A percentile compares a stretch with the other conserved stretches of the same genome.
Conservation (phyloP, 805 yeast genomes). For the Hanseniaspora vineae region DNA sequence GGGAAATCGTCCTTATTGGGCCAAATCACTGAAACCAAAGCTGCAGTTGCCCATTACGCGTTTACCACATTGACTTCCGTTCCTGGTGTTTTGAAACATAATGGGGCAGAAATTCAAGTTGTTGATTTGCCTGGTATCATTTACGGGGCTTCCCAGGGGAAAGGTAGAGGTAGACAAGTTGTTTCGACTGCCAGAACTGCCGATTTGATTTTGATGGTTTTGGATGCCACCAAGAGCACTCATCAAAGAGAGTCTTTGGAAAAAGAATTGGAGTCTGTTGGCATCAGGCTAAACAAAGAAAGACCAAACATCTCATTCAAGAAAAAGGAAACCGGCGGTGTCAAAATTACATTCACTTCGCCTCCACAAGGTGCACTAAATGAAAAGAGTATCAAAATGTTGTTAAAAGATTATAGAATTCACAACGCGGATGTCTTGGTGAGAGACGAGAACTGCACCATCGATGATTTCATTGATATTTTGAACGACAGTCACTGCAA, state of each 20-base stretch:
- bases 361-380: conserved; percentile 61
- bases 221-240: conserved; percentile 89
- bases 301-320: conserved; percentile 70
- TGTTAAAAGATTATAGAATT: conserved; percentile 75
- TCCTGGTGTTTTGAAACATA: conserved; percentile 84
- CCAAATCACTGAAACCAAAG: conserved; percentile 83
- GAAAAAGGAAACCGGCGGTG: conserved; percentile 81
- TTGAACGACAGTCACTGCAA: conserved; percentile 80
- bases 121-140: conserved; percentile 97
- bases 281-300: conserved; percentile 73
- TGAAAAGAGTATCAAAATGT: conserved; percentile 64
- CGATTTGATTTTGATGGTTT: conserved; percentile 80
- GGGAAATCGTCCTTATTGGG: conserved; percentile 88
- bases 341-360: conserved; percentile 64
- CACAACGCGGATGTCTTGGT: conserved; percentile 90
- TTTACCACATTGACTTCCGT: conserved; percentile 94
- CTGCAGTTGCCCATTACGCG: conserved; percentile 90
- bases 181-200: conserved; percentile 94
- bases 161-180: conserved; percentile 95
- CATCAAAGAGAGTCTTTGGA: conserved; percentile 83
- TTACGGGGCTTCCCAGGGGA: conserved; percentile 92
- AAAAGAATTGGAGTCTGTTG: conserved; percentile 83
- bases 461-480: conserved; percentile 87
- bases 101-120: conserved; percentile 90
- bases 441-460: conserved; percentile 77